Evolutionary conservation across 805 yeast genomes (phyloP).

Genomic region (Cyberlindnera meyerae): DNA sequence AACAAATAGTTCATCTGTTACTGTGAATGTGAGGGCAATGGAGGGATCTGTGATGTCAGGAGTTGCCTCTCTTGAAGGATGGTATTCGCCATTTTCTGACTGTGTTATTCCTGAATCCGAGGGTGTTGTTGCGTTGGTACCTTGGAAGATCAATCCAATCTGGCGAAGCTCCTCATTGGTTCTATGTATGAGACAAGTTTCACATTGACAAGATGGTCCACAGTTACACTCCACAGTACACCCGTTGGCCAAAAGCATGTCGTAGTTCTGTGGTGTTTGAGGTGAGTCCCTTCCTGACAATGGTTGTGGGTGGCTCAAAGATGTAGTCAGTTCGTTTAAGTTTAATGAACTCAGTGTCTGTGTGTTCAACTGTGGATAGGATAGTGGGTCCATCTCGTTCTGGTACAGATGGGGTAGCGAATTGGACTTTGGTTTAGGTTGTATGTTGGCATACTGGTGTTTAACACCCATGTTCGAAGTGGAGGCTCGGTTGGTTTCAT

Average conservation of each 20-base stretch:
- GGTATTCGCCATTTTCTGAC: neutral
- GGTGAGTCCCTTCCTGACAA: too few species aligned
- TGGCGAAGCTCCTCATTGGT: constrained; percentile 22
- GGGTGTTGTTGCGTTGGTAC: neutral
- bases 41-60: neutral
- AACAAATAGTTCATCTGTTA: constrained; percentile 4
- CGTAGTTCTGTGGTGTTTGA: constrained; percentile 8
- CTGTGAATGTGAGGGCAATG: constrained; percentile 3
- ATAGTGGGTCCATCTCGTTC: neutral
- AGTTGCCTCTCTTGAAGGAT: neutral
- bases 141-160: constrained; percentile 20
- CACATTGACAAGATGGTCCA: constrained; percentile 25
- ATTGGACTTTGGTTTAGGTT: neutral
- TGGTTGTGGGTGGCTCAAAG: too few species aligned
- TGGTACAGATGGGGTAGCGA: neutral
- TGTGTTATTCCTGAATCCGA: neutral
- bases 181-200: constrained; percentile 26
- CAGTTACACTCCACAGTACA: constrained; percentile 25
- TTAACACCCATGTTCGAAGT: too few species aligned
- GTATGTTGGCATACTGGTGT: constrained; percentile 1
- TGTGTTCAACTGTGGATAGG: constrained; percentile 2
- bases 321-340: too few species aligned
- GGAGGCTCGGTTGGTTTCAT: constrained; percentile 4
- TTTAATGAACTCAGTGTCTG: too few species aligned
- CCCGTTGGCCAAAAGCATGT: constrained; percentile 20